These are phyloP conservation scores for Phytophthora niederhauseri DNA, from an alignment of 352 stramenopile species.

Conservation along the genomic window DNA sequence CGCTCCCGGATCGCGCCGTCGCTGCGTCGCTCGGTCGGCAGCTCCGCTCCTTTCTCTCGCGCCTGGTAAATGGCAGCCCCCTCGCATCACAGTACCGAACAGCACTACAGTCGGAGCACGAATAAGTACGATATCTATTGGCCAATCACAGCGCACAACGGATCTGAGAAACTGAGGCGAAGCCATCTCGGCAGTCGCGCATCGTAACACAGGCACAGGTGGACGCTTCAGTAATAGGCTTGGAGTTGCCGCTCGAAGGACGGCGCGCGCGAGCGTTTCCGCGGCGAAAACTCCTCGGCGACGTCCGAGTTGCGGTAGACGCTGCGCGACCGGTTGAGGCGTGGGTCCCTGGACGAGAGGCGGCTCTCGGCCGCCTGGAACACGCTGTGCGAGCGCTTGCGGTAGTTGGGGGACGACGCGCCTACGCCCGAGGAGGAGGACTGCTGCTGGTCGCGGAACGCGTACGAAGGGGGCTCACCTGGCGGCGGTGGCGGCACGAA, in stretches of 20 bases:
- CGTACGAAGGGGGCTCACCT: constrained; percentile 15
- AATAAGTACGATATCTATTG: constrained; percentile 35
- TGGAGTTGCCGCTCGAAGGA: constrained; percentile 30
- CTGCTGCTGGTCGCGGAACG: constrained; percentile 22
- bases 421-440: not conserved
- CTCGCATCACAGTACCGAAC: not conserved
- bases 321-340: constrained; percentile 39
- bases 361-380: constrained; percentile 25
- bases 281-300: constrained; percentile 27
- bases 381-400: constrained; percentile 40
- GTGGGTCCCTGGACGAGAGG: constrained; percentile 22
- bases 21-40: constrained; percentile 21
- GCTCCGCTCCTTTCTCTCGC: constrained; percentile 32
- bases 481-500: constrained; percentile 6
- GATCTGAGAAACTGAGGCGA: constrained; percentile 27
- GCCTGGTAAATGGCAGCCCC: constrained; percentile 15
- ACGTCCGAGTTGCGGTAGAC: constrained; percentile 31
- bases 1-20: constrained; percentile 24
- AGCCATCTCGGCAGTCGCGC: constrained; percentile 29
- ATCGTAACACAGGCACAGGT: no score
- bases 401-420: constrained; percentile 10
- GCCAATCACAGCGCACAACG: constrained; percentile 15
- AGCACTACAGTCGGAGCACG: not conserved
- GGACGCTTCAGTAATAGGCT: constrained; percentile 21
- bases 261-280: constrained; percentile 32